A percentile compares a stretch with the other conserved stretches of the same genome.
These are phyloP conservation scores for Malassezia yamatoensis DNA, from an alignment of 1,284 basidiomycete species.

Conservation along the genomic window DNA sequence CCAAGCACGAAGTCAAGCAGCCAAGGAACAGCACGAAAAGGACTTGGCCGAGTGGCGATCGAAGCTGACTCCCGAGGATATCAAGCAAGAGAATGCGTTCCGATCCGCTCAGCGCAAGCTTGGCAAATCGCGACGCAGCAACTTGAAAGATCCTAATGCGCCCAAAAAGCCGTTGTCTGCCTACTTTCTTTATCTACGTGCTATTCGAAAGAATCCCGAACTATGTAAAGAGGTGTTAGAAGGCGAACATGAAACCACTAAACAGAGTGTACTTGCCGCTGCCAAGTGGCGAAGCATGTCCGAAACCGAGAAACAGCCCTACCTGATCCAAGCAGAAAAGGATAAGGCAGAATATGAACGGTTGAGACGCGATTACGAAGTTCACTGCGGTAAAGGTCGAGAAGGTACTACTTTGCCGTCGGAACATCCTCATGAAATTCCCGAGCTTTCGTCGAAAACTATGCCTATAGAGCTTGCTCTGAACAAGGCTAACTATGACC, in stretches of 20 bases:
- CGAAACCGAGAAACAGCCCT: conserved; percentile 64
- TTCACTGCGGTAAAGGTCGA: neutral
- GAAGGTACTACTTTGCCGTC: too few species aligned
- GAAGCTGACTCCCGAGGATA: conserved; percentile 82
- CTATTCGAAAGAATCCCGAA: conserved; percentile 37
- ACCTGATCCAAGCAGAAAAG: conserved; percentile 33
- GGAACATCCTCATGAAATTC: too few species aligned
- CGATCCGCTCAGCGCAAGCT: conserved; percentile 83
- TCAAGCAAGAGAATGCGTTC: conserved; percentile 83
- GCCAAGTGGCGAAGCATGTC: conserved; percentile 82
- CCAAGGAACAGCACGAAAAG: conserved; percentile 69
- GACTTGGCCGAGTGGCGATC: conserved; percentile 76
- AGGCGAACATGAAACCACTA: conserved; percentile 85
- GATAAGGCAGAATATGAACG: conserved; percentile 43
- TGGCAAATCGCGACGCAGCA: conserved; percentile 82
- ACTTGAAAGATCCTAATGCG: conserved; percentile 91
- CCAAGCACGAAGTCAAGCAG: conserved; percentile 58
- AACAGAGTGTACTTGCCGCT: conserved; percentile 85
- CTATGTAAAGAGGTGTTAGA: conserved; percentile 63
- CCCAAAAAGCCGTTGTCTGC: conserved; percentile 90
- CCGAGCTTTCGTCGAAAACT: too few species aligned
- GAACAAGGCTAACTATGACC: too few species aligned
- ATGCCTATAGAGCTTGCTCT: too few species aligned
- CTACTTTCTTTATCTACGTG: conserved; percentile 86
- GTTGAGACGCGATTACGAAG: conserved; percentile 35